Percentiles rank a stretch among this genome's conserved stretches.
phyloP scores from a whole-genome alignment of 2,329 filamentous ascomycete genomes.

The Exophiala oligosperma region DNA sequence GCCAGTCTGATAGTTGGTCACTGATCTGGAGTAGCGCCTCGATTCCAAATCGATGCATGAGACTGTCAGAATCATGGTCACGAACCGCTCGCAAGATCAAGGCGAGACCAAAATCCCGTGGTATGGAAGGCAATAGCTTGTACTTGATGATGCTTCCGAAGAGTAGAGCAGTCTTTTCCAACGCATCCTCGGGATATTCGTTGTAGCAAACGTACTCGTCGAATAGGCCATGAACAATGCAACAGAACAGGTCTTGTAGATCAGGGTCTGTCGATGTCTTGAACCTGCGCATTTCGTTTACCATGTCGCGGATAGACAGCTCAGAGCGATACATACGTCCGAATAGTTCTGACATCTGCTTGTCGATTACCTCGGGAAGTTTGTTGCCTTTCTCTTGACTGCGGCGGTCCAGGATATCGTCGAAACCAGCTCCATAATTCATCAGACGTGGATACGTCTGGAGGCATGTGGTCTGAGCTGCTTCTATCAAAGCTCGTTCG shows the following conservation, averaged over 20 bases:
- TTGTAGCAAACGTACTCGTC: constrained; percentile 96
- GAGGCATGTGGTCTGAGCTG: constrained; percentile 83
- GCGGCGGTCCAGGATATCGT: constrained; percentile 87
- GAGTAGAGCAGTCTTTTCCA: constrained; percentile 92
- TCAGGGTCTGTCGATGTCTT: constrained; percentile 81
- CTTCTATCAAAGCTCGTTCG: constrained; percentile 69
- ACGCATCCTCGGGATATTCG: constrained; percentile 91
- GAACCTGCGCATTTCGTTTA: constrained; percentile 79
- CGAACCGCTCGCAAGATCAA: constrained; percentile 98
- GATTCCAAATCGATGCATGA: constrained; percentile 98
- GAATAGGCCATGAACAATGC: constrained; percentile 97
- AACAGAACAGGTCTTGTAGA: constrained; percentile 93
- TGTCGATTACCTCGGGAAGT: constrained; percentile 75
- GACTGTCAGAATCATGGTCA: constrained; percentile 76
- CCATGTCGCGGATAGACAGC: constrained; percentile 79
- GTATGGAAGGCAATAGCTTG: constrained; percentile 84
- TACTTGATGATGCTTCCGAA: constrained; percentile 97
- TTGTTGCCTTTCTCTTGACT: constrained; percentile 73
- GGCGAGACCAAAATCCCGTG: constrained; percentile 87
- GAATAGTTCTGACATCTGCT: constrained; percentile 95
- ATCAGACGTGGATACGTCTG: constrained; percentile 91
- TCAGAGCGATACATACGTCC: constrained; percentile 97
- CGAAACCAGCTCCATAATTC: constrained; percentile 91
- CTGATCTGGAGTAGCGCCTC: constrained; percentile 91
- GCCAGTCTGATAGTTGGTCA: constrained; percentile 84